These are phyloP conservation scores for Clonostachys rosea DNA, from an alignment of 2,329 filamentous ascomycete genomes.

Conservation along the genomic window DNA sequence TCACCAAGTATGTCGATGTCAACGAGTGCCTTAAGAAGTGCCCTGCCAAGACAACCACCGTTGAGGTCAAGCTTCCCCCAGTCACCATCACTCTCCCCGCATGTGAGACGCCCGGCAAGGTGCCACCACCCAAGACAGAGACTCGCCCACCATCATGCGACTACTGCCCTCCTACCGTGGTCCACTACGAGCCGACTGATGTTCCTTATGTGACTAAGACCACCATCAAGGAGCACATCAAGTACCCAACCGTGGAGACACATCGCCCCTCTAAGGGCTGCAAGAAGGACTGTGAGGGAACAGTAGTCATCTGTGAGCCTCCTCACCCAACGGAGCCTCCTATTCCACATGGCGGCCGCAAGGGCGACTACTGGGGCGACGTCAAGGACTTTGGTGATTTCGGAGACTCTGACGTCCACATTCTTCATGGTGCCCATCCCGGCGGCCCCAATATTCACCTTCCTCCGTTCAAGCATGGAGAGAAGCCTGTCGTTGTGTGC, in stretches of 20 bases:
- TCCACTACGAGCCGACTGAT: constrained; percentile 14
- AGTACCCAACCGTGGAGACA: constrained; percentile 10
- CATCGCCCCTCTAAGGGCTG: constrained; percentile 5
- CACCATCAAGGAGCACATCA: constrained; percentile 3
- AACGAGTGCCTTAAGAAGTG: too few relatives aligned
- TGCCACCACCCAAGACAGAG: constrained; percentile 2
- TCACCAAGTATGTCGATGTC: too few relatives aligned
- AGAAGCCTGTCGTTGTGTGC: constrained; percentile 6
- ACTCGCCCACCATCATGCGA: constrained; percentile 5
- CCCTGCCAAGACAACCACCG: too few relatives aligned
- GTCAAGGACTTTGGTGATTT: background rate
- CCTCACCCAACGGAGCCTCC: background rate
- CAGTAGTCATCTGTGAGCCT: constrained; percentile 16
- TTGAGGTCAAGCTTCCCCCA: too few relatives aligned
- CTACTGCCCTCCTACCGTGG: constrained; percentile 14
- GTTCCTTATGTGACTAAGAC: constrained; percentile 14
- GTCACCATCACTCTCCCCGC: constrained; percentile 14
- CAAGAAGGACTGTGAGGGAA: constrained; percentile 9
- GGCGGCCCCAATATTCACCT: background rate
- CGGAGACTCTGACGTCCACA: background rate
- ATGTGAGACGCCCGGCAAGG: constrained; percentile 8
- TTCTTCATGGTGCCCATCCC: background rate
- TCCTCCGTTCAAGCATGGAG: background rate
- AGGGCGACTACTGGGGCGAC: background rate
- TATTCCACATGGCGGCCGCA: background rate